A percentile compares a stretch with the other conserved stretches of the same genome.
These are phyloP conservation scores for Chrysosporium queenslandicum DNA, from an alignment of 2,329 filamentous ascomycete species.

Conservation along the genomic window DNA sequence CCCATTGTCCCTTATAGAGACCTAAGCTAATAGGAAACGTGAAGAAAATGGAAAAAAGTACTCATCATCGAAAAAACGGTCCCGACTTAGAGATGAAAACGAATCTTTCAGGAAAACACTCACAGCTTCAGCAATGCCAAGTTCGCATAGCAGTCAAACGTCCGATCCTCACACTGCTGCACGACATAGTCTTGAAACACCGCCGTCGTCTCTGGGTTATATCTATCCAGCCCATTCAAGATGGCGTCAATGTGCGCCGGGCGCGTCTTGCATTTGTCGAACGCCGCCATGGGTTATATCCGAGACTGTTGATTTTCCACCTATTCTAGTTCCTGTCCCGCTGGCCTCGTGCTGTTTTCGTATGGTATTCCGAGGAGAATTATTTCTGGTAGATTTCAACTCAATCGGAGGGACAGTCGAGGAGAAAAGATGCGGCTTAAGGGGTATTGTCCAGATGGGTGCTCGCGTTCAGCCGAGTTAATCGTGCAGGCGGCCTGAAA, in stretches of 20 bases:
- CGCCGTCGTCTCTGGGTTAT: slow-evolving; percentile 93
- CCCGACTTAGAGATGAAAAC: not conserved
- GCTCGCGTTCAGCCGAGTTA: too few relatives aligned
- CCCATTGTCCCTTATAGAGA: slow-evolving; percentile 33
- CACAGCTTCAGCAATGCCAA: slow-evolving; percentile 93
- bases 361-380: too few relatives aligned
- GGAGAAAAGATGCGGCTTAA: too few relatives aligned
- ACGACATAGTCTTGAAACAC: slow-evolving; percentile 90
- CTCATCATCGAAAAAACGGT: slow-evolving; percentile 49
- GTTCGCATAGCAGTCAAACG: slow-evolving; percentile 94
- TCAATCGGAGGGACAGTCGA: too few relatives aligned
- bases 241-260: slow-evolving; percentile 87
- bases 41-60: slow-evolving; percentile 41
- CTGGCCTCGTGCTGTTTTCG: too few relatives aligned
- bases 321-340: not conserved
- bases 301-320: not conserved
- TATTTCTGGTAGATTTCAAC: too few relatives aligned
- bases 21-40: slow-evolving; percentile 89
- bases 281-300: slow-evolving; percentile 39
- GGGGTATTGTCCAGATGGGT: too few relatives aligned
- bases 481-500: too few relatives aligned
- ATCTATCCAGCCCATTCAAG: slow-evolving; percentile 93
- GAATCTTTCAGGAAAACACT: slow-evolving; percentile 27
- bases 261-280: slow-evolving; percentile 84
- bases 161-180: slow-evolving; percentile 90